Base-by-base conservation (phyloP, 2,329 filamentous ascomycete genomes). In the Exophiala mesophila region DNA sequence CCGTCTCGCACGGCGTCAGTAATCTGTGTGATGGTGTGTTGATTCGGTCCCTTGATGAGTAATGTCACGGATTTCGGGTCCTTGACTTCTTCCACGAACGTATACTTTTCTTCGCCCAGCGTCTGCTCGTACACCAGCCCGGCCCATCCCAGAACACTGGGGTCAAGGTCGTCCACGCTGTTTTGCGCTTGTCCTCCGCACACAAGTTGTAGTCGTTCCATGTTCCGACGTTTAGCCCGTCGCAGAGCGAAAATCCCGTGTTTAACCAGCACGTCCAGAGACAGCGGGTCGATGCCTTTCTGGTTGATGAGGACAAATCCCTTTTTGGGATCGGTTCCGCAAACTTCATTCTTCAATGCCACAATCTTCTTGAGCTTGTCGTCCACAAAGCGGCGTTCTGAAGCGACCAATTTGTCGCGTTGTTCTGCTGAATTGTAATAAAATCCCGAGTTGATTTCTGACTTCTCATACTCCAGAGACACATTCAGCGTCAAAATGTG, bases 261-360 rank as follows among this genome's bases (percentile, higher is more conserved):
- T 80, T 98, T 98, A 53, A 92, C 89, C 45, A 98, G 73, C 9
- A 98, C 88, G 59, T 98, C 92, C 55, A 98, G 76, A 40, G 89
- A 96, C 49, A 98, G 74, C 16, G 92, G 92, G 63, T 98, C 92
- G 57, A 98, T 98, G 50, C 92, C 92, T 77, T 98, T 98, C 69
- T 98, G 92, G 74, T 98, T 98, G 68, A 98, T 87, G 59, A 98
- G 83, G 54, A 97, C 92, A 63, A 98, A 98, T 59, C 85, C 83
- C 76, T 97, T 96, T 71, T 87, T 92, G 6, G 83, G 80, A 59
- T 97, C 92, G 57, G 82, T 84, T 20, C 90, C 92, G 67, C 92
- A 98, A 10, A 97, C 88, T 66, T 94, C 81, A 73, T 97, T 94
- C 80, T 98, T 98, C 53, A 98, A 73, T 56, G 96, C 90, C 9